Base-by-base conservation (phyloP, 257 asterid genomes). In the Solanum virginianum region DNA sequence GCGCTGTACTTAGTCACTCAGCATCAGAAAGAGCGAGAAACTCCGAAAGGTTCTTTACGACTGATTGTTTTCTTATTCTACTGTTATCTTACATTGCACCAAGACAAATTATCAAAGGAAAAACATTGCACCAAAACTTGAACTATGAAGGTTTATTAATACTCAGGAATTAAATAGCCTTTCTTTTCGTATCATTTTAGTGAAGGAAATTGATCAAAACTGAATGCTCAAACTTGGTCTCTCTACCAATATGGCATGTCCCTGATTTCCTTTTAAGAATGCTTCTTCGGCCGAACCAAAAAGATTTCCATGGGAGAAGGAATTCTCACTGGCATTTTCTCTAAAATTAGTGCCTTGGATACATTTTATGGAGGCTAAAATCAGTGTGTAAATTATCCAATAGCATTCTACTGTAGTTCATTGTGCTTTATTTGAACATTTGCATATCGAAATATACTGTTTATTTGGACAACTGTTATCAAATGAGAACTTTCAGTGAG, bases 11-110 rank as follows among this genome's bases (percentile, higher is more conserved):
- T 86, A 86, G 92, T 90, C 91, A 93, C 86, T 92, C 98, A 47
- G 87, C 84, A 80, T 86, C 97, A 41, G 98, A 94, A 88, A 91
- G 94, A 91, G 86, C 86, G 13, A 94, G 91, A 85, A 89, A 85
- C 89, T 69, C 85, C 10, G 98, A 97, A 90, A 97, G 99, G 99
- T 97, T 77, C 85, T 77, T 17, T 86, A 71, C 54, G 56, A 57
- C 85, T 39, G 71, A 83, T 89, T 89, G 75, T 77, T 79, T 51
- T 57, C 49, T 81, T 16, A 60, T 84, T 80, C 71, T 22, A 72
- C 68, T 77, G 87, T 60, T 60, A 88, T 80, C 88, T 80, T 84
- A 57, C 84, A 59, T 83, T 83, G 49, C 66, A 14, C 54, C 77
- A 72, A 85, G 39, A 49, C 80, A 47, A 29, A 57, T 66, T 83